A percentile compares a stretch with the other conserved stretches of the same genome.
Evolutionary conservation across 345 rosid species (phyloP).

Genomic region (Citrus unshiu): DNA sequence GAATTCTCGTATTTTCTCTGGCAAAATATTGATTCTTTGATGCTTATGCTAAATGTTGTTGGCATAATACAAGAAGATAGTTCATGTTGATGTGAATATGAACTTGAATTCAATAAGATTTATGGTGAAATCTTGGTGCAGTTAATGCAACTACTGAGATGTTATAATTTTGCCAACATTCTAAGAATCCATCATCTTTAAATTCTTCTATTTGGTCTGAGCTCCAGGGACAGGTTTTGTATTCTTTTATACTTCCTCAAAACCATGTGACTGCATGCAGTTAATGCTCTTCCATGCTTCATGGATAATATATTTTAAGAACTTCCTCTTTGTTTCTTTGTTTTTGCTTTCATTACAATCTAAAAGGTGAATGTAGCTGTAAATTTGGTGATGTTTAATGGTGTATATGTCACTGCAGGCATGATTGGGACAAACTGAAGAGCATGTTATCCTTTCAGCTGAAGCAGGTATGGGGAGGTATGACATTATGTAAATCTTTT

Average conservation of each 20-base stretch:
- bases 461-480: constrained; percentile 98
- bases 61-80: background rate
- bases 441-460: constrained; percentile 66
- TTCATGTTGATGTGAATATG: background rate
- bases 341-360: background rate
- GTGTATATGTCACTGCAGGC: constrained; percentile 38
- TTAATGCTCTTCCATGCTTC: background rate
- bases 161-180: background rate
- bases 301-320: background rate
- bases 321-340: background rate
- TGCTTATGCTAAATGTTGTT: background rate
- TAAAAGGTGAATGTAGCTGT: background rate
- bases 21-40: background rate
- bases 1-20: too few relatives aligned
- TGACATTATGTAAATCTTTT: constrained; percentile 30
- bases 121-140: background rate
- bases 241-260: background rate
- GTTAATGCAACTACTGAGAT: background rate
- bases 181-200: background rate
- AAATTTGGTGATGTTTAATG: background rate
- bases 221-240: background rate
- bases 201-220: background rate
- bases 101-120: background rate
- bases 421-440: constrained; percentile 83
- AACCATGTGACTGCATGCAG: background rate